These are phyloP conservation scores for Gaultheria prostrata DNA, from an alignment of 148 eudicot genomes.

Conservation along the genomic window DNA sequence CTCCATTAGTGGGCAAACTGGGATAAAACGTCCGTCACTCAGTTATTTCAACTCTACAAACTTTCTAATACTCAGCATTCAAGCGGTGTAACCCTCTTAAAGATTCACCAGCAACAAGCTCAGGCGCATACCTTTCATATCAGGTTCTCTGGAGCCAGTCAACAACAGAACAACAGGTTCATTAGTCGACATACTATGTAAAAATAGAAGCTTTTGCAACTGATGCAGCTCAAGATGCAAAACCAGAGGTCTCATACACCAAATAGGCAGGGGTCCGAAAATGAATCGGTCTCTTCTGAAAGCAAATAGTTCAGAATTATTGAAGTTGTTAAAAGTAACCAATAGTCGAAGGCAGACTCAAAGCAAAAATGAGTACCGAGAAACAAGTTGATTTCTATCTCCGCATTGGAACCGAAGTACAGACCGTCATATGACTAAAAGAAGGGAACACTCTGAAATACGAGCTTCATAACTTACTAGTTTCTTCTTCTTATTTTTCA, in stretches of 20 bases:
- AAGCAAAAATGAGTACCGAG: too few species aligned
- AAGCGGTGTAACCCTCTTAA: neutral
- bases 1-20: too few species aligned
- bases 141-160: conserved; percentile 91
- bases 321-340: neutral
- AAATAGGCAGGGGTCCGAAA: conserved; percentile 24
- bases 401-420: too few species aligned
- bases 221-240: conserved; percentile 40
- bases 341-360: neutral
- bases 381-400: too few species aligned
- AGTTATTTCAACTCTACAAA: too few species aligned
- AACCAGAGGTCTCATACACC: conserved; percentile 27
- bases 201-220: conserved; percentile 37
- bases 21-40: too few species aligned
- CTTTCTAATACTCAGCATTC: too few species aligned
- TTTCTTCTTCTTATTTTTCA: too few species aligned
- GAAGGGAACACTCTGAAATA: too few species aligned
- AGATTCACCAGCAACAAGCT: conserved; percentile 6
- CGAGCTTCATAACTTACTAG: too few species aligned
- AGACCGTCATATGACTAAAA: too few species aligned
- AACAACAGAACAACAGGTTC: conserved; percentile 94
- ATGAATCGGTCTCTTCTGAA: conserved; percentile 50
- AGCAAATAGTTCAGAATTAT: neutral
- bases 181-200: conserved; percentile 51
- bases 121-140: conserved; percentile 58